These are phyloP conservation scores for Stentor coeruleus DNA, from an alignment of 73 alveolate species.

Conservation along the genomic window DNA sequence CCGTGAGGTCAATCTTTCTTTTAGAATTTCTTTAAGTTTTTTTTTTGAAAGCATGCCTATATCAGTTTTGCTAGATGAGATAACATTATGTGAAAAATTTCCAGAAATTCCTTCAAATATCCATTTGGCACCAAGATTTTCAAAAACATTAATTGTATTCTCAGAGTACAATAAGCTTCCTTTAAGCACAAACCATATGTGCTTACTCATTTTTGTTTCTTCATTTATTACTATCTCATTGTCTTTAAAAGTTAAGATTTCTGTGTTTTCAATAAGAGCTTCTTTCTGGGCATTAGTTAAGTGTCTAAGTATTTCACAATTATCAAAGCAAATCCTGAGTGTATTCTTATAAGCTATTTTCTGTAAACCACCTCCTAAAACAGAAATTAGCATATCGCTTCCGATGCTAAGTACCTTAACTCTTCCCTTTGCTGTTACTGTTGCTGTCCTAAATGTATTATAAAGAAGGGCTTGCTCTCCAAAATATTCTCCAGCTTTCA, in stretches of 20 bases:
- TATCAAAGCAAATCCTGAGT: neutral
- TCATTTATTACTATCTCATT: neutral
- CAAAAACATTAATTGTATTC: neutral
- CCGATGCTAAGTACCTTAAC: neutral
- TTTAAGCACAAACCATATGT: neutral
- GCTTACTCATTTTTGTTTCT: neutral
- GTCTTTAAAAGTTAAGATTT: neutral
- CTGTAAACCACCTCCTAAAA: constrained; percentile 9
- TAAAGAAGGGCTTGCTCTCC: constrained; percentile 43
- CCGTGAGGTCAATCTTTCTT: neutral
- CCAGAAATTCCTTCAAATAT: neutral
- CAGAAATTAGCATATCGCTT: neutral
- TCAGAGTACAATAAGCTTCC: neutral
- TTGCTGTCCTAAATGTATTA: constrained; percentile 44
- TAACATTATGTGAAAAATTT: neutral
- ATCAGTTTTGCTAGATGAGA: neutral
- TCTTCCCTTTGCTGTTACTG: constrained; percentile 36
- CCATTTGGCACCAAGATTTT: neutral
- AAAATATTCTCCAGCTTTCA: constrained; percentile 45
- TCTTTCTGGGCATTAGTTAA: constrained; percentile 11
- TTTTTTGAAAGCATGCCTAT: neutral
- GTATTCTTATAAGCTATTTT: neutral
- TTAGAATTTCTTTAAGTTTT: neutral
- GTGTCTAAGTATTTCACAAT: neutral
- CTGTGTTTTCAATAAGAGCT: neutral